phyloP scores from a whole-genome alignment of 2,329 filamentous ascomycete species.

The Diaporthe sp. region DNA sequence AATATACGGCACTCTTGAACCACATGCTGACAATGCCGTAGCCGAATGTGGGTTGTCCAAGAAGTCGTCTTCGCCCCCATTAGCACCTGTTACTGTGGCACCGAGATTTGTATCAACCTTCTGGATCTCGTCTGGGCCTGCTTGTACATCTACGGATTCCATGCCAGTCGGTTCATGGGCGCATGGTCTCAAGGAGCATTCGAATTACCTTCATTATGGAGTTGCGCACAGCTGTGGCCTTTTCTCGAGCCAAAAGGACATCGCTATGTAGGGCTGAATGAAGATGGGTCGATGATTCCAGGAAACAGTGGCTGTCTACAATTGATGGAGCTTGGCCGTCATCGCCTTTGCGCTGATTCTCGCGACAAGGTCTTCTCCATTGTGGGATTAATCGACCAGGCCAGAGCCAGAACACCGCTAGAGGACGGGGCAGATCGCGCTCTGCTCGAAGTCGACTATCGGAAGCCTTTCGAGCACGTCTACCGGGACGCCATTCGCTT shows the following conservation, averaged over 20 bases:
- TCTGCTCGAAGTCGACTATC: not conserved
- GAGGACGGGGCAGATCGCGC: not conserved
- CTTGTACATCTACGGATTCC: not conserved
- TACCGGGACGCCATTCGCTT: not conserved
- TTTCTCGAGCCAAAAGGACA: not conserved
- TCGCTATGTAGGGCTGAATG: not conserved
- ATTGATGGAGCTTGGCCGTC: not conserved
- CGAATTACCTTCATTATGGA: not conserved
- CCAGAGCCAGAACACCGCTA: too few species aligned
- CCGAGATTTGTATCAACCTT: not conserved
- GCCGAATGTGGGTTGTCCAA: not conserved
- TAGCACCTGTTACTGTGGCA: not conserved
- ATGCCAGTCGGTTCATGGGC: not conserved
- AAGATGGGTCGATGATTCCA: not conserved
- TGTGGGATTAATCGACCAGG: too few species aligned
- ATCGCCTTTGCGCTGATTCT: not conserved
- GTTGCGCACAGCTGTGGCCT: not conserved
- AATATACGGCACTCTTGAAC: not conserved
- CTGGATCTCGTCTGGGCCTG: not conserved
- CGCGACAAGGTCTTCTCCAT: not conserved
- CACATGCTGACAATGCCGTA: not conserved
- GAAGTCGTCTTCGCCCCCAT: not conserved
- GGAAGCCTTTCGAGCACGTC: not conserved
- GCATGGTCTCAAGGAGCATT: too few species aligned
- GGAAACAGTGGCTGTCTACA: not conserved